Base-by-base conservation (phyloP, 2,329 filamentous ascomycete species). In the Clarireedia sp. region DNA sequence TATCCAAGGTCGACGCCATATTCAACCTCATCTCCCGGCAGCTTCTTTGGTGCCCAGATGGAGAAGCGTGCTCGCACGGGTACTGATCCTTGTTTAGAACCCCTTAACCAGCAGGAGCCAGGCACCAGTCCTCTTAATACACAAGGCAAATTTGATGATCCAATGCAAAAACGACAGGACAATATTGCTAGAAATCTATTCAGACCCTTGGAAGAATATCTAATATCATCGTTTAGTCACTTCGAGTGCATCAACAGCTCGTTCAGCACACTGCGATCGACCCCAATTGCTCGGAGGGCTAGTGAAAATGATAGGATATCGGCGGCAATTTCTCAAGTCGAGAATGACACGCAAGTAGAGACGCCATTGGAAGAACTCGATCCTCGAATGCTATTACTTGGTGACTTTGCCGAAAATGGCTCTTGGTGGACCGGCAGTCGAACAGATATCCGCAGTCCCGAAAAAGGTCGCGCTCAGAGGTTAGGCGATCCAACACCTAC, bases 381-480 rank as follows among this genome's bases (percentile, higher is more conserved):
- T 67, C 81, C 86, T 1, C 94, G 90, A 66, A 79, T 87, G 5
- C 73, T 92, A 19, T 74, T 90, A 6, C 69, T 91, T 2, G 88
- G 87, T 2, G 82, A 91, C 64, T 77, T 91, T 61, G 86, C 85
- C 1, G 89, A 94, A 67, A 94, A 94, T 66, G 88, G 87, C 2
- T 81, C 80, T 7, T 92, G 87, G 89, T 92, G 88, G 87, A 84
- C 85, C 47, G 87, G 85, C 1, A 78, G 78, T 48, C 56, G 59
- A 75, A 56, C 60, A 45, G 79, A 64, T 63, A 66, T 53, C 68
- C 75, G 37, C 69, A 73, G 50, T 51, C 64, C 52, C 48, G 64
- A 59, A 64, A 69, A 54, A 62, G 62, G 59, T 71, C 67, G 62
- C 67, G 62, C 63, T 54, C 66, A 58, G 68, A 16, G 46, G n/a